phyloP scores from a whole-genome alignment of 1,139 yeast genomes.

The Yamadazyma friedrichii region DNA sequence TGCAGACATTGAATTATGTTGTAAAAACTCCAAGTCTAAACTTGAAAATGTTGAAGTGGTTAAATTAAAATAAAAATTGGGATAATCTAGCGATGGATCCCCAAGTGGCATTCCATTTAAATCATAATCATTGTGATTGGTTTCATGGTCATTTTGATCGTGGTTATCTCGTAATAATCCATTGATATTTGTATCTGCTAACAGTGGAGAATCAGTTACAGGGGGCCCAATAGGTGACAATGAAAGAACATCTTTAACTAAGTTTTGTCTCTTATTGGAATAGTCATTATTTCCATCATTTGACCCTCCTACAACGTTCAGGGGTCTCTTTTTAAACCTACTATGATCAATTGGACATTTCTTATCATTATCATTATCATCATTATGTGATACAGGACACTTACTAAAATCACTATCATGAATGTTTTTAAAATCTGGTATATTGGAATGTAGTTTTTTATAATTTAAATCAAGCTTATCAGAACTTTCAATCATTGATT shows the following conservation, averaged over 20 bases:
- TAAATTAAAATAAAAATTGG: not conserved
- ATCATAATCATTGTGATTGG: not conserved
- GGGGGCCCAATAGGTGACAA: not conserved
- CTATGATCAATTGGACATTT: constrained; percentile 38
- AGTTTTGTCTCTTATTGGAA: not conserved
- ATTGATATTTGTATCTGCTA: constrained; percentile 2
- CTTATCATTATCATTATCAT: constrained; percentile 10
- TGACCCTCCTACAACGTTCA: not conserved
- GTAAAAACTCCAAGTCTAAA: constrained; percentile 35
- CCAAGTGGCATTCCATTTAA: too few relatives aligned
- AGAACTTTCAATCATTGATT: constrained; percentile 34
- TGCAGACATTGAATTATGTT: constrained; percentile 20
- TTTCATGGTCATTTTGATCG: not conserved
- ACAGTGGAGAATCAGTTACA: not conserved
- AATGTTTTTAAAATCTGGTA: constrained; percentile 26
- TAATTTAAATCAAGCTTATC: constrained; percentile 31
- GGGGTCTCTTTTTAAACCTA: constrained; percentile 4
- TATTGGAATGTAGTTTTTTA: constrained; percentile 35
- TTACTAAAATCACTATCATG: constrained; percentile 14
- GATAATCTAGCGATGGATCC: not conserved
- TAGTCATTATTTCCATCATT: not conserved
- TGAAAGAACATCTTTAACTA: not conserved
- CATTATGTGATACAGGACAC: constrained; percentile 33
- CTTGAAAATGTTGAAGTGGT: constrained; percentile 12
- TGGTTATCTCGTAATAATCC: not conserved